Evolutionary conservation across 805 yeast genomes (phyloP).

Genomic region (Saccharomyces mikatae): DNA sequence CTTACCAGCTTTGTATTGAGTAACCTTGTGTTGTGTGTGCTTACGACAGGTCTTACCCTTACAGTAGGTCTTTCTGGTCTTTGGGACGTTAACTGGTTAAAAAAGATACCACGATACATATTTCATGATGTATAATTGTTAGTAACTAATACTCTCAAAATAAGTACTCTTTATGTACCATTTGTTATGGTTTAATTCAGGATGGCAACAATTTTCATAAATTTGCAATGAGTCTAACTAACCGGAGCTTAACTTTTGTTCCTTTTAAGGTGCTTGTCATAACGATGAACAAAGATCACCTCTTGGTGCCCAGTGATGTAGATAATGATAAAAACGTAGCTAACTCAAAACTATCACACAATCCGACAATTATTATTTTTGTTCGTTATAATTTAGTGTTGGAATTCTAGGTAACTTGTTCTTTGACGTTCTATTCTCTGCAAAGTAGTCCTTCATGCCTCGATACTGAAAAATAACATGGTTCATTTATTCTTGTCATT

Average conservation of each 20-base stretch:
- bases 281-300: neutral
- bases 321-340: neutral
- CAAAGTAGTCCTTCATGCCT: neutral
- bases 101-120: neutral
- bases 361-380: neutral
- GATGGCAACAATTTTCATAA: neutral
- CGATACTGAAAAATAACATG: neutral
- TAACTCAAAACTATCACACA: neutral
- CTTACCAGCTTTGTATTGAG: constrained; percentile 99
- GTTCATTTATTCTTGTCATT: neutral
- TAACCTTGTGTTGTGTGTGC: constrained; percentile 99
- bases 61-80: constrained; percentile 99
- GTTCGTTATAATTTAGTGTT: neutral
- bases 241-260: neutral
- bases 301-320: neutral
- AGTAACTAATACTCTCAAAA: neutral
- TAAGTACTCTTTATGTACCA: neutral
- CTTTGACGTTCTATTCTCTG: neutral
- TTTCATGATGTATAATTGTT: neutral
- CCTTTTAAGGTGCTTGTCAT: neutral
- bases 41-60: constrained; percentile 98
- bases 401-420: neutral
- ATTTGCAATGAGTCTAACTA: neutral
- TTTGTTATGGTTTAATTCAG: neutral
- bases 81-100: constrained; percentile 95